Percentiles rank a stretch among this genome's conserved stretches.
Evolutionary conservation across 176 grass and related monocot genomes (phyloP).

Genomic region (Guadua angustifolia): DNA sequence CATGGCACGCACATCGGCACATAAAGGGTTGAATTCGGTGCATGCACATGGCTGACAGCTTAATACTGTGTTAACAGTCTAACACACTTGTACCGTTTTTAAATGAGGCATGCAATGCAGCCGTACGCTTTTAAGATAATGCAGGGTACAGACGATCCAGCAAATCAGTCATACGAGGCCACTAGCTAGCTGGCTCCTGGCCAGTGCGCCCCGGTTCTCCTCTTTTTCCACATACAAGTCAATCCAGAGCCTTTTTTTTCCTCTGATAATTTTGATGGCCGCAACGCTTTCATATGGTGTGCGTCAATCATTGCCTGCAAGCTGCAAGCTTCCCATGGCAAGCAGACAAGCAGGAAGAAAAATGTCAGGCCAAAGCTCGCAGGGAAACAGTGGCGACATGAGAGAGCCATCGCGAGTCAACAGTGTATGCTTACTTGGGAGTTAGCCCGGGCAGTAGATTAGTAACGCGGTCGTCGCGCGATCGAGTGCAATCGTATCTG

Average conservation of each 20-base stretch:
- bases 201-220: background rate
- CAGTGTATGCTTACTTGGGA: background rate
- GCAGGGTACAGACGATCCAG: background rate
- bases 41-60: background rate
- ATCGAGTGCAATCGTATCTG: background rate
- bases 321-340: slow-evolving; percentile 11
- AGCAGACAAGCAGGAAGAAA: slow-evolving; percentile 16
- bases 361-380: background rate
- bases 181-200: background rate
- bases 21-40: slow-evolving; percentile 4
- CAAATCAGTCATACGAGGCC: slow-evolving; percentile 30
- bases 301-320: slow-evolving; percentile 32
- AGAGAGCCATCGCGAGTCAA: background rate
- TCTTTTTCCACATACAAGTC: slow-evolving; percentile 32
- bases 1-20: background rate
- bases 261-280: background rate
- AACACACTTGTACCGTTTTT: background rate
- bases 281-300: slow-evolving; percentile 23
- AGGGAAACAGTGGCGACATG: background rate
- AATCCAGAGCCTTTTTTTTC: slow-evolving; percentile 22
- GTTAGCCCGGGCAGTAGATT: background rate
- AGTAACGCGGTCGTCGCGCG: background rate
- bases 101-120: background rate
- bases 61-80: background rate
- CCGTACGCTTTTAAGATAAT: background rate